Conservation (phyloP, 2,329 filamentous ascomycete genomes). For the Aschersonia sp. region DNA sequence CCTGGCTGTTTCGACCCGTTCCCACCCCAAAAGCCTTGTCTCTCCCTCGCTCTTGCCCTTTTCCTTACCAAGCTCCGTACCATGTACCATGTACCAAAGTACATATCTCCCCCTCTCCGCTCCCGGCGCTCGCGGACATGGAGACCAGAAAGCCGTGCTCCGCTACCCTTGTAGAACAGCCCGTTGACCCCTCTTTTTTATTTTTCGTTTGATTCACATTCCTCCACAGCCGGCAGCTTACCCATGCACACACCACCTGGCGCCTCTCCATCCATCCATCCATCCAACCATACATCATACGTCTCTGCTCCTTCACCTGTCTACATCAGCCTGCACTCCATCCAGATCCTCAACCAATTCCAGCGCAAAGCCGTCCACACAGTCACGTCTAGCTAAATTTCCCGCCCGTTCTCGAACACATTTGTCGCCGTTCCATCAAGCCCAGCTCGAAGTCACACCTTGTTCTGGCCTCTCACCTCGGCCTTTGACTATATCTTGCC, state of each 20-base stretch:
- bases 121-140: background rate
- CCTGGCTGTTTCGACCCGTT: no score
- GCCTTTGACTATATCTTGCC: no score
- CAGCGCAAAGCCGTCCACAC: background rate
- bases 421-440: background rate
- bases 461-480: no score
- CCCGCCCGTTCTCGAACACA: background rate
- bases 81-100: no score
- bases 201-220: background rate
- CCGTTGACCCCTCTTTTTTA: background rate
- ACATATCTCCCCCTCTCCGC: background rate
- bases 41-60: background rate
- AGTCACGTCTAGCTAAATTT: background rate
- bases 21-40: background rate
- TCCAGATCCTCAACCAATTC: background rate
- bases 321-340: background rate
- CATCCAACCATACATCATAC: background rate
- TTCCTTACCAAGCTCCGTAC: no score
- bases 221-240: background rate
- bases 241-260: background rate
- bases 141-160: background rate
- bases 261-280: background rate
- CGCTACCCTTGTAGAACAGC: background rate
- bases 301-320: background rate
- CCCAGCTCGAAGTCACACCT: no score